Percentiles rank a stretch among this genome's conserved stretches.
Conservation (phyloP, 306 rosid species). For the Rosa chinensis region DNA sequence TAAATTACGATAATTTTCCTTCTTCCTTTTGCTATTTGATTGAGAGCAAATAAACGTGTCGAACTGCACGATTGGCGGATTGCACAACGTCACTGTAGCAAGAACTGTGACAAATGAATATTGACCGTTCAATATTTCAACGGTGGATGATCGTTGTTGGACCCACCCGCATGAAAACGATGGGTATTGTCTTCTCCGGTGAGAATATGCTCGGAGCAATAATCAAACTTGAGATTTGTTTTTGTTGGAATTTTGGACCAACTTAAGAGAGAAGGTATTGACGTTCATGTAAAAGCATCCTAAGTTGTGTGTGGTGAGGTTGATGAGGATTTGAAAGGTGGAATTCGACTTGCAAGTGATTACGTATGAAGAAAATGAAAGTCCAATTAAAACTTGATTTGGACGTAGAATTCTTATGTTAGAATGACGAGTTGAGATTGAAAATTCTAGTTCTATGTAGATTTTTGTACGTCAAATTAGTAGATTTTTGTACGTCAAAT, state of each 20-base stretch:
- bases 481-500: neutral
- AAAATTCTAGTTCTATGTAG: neutral
- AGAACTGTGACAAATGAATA: neutral
- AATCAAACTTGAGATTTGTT: neutral
- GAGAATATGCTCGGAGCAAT: neutral
- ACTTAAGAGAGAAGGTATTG: neutral
- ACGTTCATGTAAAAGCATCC: neutral
- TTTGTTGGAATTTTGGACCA: neutral
- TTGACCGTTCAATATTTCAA: neutral
- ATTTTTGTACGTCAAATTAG: neutral
- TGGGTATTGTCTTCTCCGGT: neutral
- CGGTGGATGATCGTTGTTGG: neutral
- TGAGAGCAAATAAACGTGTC: conserved; percentile 12
- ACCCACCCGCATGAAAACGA: conserved; percentile 1
- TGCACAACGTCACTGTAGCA: neutral
- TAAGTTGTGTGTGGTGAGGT: no score
- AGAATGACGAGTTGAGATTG: no score
- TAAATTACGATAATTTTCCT: no score
- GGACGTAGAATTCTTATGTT: no score
- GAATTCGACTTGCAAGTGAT: no score
- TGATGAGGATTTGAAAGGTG: no score
- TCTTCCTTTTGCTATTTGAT: neutral
- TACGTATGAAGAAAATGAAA: no score
- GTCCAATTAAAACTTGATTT: no score
- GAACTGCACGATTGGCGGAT: conserved; percentile 32